phyloP scores from a whole-genome alignment of 805 yeast species.

The Pichia californica region DNA sequence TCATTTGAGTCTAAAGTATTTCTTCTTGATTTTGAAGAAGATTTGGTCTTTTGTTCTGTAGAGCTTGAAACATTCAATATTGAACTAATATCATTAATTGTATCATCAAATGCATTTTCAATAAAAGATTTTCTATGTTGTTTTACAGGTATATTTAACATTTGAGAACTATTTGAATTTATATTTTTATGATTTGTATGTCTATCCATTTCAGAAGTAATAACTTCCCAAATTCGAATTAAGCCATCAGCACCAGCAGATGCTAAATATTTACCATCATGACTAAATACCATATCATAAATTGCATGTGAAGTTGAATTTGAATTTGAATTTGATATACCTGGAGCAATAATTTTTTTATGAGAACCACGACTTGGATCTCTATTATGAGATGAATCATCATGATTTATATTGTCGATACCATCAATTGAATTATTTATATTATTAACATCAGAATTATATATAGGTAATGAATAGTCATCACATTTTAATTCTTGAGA shows the following conservation, averaged over 20 bases:
- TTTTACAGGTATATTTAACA: background rate
- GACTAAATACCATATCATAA: slow-evolving; percentile 68
- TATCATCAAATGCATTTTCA: slow-evolving; percentile 9
- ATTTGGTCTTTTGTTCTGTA: background rate
- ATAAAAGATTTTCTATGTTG: slow-evolving; percentile 7
- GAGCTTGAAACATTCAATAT: slow-evolving; percentile 1
- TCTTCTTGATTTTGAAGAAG: slow-evolving; percentile 5
- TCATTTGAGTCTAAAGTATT: slow-evolving; percentile 4
- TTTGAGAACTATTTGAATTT: background rate
- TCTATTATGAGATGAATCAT: too few relatives aligned
- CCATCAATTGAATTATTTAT: background rate
- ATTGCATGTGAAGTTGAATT: slow-evolving; percentile 37
- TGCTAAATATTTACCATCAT: slow-evolving; percentile 78
- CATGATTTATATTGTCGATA: background rate
- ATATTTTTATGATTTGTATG: background rate
- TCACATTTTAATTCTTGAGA: slow-evolving; percentile 52
- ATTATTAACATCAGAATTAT: background rate
- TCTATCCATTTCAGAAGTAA: slow-evolving; percentile 65
- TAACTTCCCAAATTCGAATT: slow-evolving; percentile 73
- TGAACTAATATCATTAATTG: slow-evolving; percentile 14
- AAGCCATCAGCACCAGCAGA: slow-evolving; percentile 73
- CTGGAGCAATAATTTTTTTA: too few relatives aligned
- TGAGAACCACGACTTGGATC: too few relatives aligned
- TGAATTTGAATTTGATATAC: background rate
- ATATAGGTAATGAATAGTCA: slow-evolving; percentile 5